A percentile compares a stretch with the other conserved stretches of the same genome.
Evolutionary conservation across 192 early-diverging fungal genomes (phyloP).

Genomic region (Coemansia sp.): DNA sequence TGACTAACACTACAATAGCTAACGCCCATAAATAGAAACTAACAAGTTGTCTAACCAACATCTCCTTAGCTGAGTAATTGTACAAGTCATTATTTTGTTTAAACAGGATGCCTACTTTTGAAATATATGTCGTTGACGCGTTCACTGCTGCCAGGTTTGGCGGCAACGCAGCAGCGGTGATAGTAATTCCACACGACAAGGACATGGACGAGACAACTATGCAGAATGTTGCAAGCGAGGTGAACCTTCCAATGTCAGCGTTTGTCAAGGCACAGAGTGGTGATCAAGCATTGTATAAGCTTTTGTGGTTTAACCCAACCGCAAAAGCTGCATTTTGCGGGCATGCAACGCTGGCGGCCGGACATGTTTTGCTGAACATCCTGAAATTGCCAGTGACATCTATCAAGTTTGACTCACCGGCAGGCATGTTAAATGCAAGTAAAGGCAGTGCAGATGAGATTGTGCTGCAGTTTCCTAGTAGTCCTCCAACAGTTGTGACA

Average conservation of each 20-base stretch:
- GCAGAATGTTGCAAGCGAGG: constrained; percentile 35
- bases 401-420: neutral
- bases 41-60: too few species aligned
- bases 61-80: too few species aligned
- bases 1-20: neutral
- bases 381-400: neutral
- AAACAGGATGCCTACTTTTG: neutral
- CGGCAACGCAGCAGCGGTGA: constrained; percentile 32
- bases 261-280: constrained; percentile 18
- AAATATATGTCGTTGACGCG: constrained; percentile 18
- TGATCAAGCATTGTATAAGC: neutral
- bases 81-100: neutral
- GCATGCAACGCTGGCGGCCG: constrained; percentile 41
- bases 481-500: neutral
- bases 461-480: neutral
- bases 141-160: constrained; percentile 24
- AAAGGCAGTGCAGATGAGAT: neutral
- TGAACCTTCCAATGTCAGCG: constrained; percentile 48
- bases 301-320: constrained; percentile 34
- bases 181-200: constrained; percentile 10
- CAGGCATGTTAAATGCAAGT: neutral
- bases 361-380: constrained; percentile 27
- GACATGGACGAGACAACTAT: constrained; percentile 1
- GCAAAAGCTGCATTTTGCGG: constrained; percentile 28
- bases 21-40: too few species aligned